Percentiles rank a stretch among this genome's conserved stretches.
Evolutionary conservation across 208 protist genomes (phyloP).

Genomic region (Leishmania gerbilli): DNA sequence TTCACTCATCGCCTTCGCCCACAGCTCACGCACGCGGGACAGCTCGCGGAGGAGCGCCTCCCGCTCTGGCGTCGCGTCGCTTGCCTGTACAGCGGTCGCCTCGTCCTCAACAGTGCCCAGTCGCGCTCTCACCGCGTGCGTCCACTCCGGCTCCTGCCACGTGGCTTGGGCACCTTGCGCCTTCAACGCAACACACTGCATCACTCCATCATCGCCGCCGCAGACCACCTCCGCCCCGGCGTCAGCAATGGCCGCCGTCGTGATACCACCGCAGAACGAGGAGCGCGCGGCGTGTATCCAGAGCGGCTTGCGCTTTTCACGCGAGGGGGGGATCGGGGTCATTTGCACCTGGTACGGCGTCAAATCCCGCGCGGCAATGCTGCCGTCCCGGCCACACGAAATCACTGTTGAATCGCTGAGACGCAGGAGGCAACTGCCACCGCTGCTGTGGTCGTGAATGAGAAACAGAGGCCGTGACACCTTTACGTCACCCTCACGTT

Average conservation of each 20-base stretch:
- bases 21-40: constrained; percentile 47
- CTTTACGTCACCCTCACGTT: constrained; percentile 53
- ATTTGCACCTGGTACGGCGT: constrained; percentile 65
- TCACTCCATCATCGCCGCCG: constrained; percentile 26
- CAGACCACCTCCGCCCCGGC: constrained; percentile 17
- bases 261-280: constrained; percentile 54
- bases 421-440: constrained; percentile 49
- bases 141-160: constrained; percentile 57
- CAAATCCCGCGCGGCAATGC: constrained; percentile 64
- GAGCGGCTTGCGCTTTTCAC: constrained; percentile 71
- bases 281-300: constrained; percentile 43
- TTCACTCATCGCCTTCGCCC: constrained; percentile 39
- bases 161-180: constrained; percentile 5
- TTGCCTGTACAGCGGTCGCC: not conserved
- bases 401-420: constrained; percentile 42
- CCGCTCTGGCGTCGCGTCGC: constrained; percentile 1
- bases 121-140: not conserved
- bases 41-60: constrained; percentile 21
- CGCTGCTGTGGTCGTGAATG: constrained; percentile 76
- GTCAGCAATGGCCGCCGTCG: constrained; percentile 28
- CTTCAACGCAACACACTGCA: constrained; percentile 24
- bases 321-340: constrained; percentile 70
- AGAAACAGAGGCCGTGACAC: constrained; percentile 73
- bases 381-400: constrained; percentile 70
- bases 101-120: not conserved